Evolutionary conservation across 768 basidiomycete genomes (phyloP), one percentile per base, ranked within the genome.

Genomic region (Podaxis mareebaensis): DNA sequence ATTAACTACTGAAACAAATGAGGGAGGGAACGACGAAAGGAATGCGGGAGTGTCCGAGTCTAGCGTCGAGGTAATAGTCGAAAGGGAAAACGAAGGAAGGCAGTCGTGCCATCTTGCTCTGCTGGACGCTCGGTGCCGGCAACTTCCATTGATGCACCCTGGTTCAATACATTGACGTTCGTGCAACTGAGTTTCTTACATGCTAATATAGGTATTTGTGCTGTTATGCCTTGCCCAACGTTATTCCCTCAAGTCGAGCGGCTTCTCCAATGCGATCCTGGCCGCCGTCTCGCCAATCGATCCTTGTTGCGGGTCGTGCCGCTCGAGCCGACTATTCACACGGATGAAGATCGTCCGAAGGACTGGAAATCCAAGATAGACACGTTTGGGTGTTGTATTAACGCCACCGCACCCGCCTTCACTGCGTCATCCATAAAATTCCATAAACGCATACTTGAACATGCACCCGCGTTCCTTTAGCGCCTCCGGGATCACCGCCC

Each of bases 341-440:
- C 58, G 46, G 44, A 52, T 39, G 24, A 60, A 26, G 15, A 51
- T 26, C 49, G 36, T 26, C 39, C 58, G 36, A 22, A 60, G n/a
- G 30, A 44, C 53, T 64, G 36, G 17, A 1, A 20, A 44, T 11
- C 15, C 42, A 15, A 15, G 42, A 15, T n/a, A 44, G 42, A 6
- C 42, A 28, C 28, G 28, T 28, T 28, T 28, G 28, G 7, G 28
- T 28, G 28, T 28, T 7, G 28, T 28, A 28, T 28, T 28, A 93
- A 74, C 7, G 85, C 85, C 48, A 75, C 73, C 2, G 88, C 92
- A 10, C 92, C 92, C 22, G 78, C 75, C 3, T 78, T 83, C 1
- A 90, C 86, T 0, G 87, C 87, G 72, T 93, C 91, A 42, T 86
- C 80, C 12, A 93, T 81, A 68, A 85, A 86, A 26, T 28, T 28